phyloP scores from a whole-genome alignment of 164 flowering plant species.

The Sextonia rubra region DNA sequence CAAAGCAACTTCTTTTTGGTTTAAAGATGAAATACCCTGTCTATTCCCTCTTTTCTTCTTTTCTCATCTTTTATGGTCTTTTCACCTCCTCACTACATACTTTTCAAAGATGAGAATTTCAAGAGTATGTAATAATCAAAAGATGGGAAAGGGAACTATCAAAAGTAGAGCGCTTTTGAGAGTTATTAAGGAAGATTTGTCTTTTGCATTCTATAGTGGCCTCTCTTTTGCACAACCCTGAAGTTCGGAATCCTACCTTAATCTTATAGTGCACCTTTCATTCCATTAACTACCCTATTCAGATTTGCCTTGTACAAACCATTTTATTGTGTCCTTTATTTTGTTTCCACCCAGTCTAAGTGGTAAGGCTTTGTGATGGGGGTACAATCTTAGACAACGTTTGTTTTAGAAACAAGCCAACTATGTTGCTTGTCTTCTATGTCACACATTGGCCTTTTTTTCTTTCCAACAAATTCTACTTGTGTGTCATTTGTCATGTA shows the following conservation, averaged over 20 bases:
- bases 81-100: neutral
- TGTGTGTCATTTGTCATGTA: neutral
- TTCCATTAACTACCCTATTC: constrained; percentile 11
- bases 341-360: neutral
- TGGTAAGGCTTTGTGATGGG: neutral
- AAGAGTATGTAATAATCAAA: neutral
- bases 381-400: neutral
- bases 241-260: constrained; percentile 11
- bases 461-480: neutral
- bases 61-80: neutral
- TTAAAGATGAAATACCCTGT: neutral
- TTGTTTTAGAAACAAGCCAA: too few species aligned
- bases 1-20: neutral
- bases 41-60: neutral
- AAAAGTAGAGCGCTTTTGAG: neutral
- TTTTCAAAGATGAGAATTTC: neutral
- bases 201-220: neutral
- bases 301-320: neutral
- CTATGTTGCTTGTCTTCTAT: neutral
- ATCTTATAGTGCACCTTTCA: constrained; percentile 20
- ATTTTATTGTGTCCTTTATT: neutral
- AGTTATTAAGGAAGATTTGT: neutral
- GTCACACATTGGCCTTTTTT: neutral
- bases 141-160: neutral
- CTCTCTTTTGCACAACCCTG: neutral